A percentile compares a stretch with the other conserved stretches of the same genome.
phyloP scores from a whole-genome alignment of 768 basidiomycete genomes.

The Lentinula guzmanii region DNA sequence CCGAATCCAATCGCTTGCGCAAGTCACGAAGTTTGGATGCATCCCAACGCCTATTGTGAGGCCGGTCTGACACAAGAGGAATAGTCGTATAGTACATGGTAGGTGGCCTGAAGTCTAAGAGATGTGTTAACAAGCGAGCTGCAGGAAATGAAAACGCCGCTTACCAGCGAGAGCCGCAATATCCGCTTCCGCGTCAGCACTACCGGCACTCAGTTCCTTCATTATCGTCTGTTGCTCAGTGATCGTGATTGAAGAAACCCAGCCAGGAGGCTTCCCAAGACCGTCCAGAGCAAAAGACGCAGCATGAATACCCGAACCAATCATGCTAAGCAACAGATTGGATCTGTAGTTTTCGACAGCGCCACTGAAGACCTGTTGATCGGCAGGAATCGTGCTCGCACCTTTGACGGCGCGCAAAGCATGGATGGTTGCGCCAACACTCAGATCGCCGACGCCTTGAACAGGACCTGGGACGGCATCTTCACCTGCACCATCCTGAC shows the following conservation, averaged over 20 bases:
- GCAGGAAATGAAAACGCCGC: constrained; percentile 20
- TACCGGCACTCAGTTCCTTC: constrained; percentile 80
- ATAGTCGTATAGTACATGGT: constrained; percentile 97
- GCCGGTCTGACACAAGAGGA: constrained; percentile 80
- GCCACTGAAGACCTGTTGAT: constrained; percentile 89
- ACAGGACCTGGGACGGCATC: constrained; percentile 63
- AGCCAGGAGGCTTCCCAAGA: constrained; percentile 55
- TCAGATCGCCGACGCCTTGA: constrained; percentile 79
- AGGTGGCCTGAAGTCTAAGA: constrained; percentile 81
- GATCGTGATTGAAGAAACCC: constrained; percentile 71
- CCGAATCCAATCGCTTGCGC: constrained; percentile 90
- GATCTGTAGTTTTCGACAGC: constrained; percentile 93
- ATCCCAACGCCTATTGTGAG: constrained; percentile 87
- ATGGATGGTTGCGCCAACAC: constrained; percentile 84
- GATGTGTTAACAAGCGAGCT: constrained; percentile 17
- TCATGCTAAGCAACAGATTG: constrained; percentile 86
- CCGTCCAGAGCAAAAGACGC: constrained; percentile 51
- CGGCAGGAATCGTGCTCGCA: constrained; percentile 86
- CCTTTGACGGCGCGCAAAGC: constrained; percentile 85
- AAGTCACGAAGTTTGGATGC: constrained; percentile 90
- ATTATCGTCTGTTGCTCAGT: constrained; percentile 98
- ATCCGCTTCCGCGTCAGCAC: constrained; percentile 75
- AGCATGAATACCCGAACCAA: constrained; percentile 67
- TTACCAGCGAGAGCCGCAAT: constrained; percentile 81
- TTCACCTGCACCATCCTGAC: constrained; percentile 58